Evolutionary conservation across 768 basidiomycete genomes (phyloP).

Genomic region (Mycena latifolia): DNA sequence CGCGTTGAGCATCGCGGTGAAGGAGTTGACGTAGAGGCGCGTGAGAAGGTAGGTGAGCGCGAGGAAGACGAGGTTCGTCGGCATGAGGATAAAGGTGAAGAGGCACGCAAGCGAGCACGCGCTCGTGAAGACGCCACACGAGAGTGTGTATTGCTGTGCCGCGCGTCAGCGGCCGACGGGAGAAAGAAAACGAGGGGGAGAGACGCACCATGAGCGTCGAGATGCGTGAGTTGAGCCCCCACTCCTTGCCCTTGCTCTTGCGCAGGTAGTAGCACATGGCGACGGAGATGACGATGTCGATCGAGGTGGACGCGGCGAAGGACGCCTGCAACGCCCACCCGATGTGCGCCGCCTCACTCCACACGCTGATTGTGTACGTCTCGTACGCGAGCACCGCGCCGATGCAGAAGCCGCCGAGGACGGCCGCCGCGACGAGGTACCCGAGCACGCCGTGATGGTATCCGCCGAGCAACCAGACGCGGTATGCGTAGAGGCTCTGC

Average conservation of each 20-base stretch:
- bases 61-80: slow-evolving; percentile 58
- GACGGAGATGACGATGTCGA: slow-evolving; percentile 56
- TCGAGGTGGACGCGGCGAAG: slow-evolving; percentile 55
- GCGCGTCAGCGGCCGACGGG: no score
- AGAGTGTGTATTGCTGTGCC: slow-evolving; percentile 49
- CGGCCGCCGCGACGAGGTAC: slow-evolving; percentile 51
- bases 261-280: slow-evolving; percentile 50
- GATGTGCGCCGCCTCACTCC: slow-evolving; percentile 45
- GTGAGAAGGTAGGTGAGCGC: slow-evolving; percentile 58
- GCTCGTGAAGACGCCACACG: slow-evolving; percentile 54
- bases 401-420: slow-evolving; percentile 48
- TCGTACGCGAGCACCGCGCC: slow-evolving; percentile 48
- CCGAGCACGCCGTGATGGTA: slow-evolving; percentile 52
- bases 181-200: neutral
- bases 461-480: slow-evolving; percentile 59
- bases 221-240: slow-evolving; percentile 45
- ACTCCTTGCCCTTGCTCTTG: slow-evolving; percentile 46
- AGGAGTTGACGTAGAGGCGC: slow-evolving; percentile 63
- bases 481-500: slow-evolving; percentile 59
- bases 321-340: slow-evolving; percentile 57
- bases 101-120: slow-evolving; percentile 59
- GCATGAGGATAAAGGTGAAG: slow-evolving; percentile 59
- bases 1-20: slow-evolving; percentile 43
- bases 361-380: slow-evolving; percentile 49
- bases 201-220: slow-evolving; percentile 46